Evolutionary conservation across 306 rosid species (phyloP).

Genomic region (Citrullus amarus): DNA sequence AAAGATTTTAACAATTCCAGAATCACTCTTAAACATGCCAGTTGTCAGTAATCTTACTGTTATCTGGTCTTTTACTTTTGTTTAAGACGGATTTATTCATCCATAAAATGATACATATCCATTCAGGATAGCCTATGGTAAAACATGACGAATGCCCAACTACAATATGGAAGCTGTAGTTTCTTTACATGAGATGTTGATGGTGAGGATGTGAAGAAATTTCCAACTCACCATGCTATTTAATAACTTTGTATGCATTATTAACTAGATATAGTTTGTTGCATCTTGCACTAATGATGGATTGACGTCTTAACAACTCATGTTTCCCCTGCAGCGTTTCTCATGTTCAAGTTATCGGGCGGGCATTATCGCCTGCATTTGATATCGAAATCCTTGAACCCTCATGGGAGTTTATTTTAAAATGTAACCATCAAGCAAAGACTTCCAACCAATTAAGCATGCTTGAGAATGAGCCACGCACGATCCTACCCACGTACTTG

Average conservation of each 20-base stretch:
- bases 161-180: neutral
- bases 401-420: conserved; percentile 47
- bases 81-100: neutral
- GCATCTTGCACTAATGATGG: neutral
- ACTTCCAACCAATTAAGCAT: conserved; percentile 4
- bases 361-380: conserved; percentile 46
- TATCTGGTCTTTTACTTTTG: neutral
- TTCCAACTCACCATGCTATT: neutral
- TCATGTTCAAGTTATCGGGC: conserved; percentile 58
- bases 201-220: neutral
- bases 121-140: neutral
- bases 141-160: neutral
- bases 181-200: neutral
- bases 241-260: neutral
- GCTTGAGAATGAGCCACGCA: conserved; percentile 19
- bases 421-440: conserved; percentile 22
- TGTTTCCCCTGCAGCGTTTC: conserved; percentile 42
- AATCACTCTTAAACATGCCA: no score
- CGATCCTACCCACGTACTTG: neutral
- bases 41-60: neutral
- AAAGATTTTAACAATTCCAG: no score
- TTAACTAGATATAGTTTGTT: neutral
- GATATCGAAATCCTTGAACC: conserved; percentile 40
- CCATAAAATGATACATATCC: neutral
- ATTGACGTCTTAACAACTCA: neutral